These are phyloP conservation scores for Phytophthora pluvialis DNA, from an alignment of 352 stramenopile species.

Conservation along the genomic window DNA sequence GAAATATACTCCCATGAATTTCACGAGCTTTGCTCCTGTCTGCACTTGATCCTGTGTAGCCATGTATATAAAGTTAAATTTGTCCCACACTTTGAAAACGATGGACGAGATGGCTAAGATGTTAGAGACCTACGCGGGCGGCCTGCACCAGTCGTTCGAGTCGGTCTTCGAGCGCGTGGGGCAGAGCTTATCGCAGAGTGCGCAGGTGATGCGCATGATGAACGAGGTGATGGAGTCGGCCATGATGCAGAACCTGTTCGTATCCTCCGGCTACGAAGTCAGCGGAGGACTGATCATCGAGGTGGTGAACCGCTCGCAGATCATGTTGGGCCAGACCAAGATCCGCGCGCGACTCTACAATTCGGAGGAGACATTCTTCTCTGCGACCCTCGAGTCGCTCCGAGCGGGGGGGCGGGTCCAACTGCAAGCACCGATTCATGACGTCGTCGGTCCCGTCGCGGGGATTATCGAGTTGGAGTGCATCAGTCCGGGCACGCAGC, in stretches of 20 bases:
- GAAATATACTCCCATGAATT: slow-evolving; percentile 13
- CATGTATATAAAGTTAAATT: slow-evolving; percentile 13
- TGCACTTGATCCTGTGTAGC: slow-evolving; percentile 14
- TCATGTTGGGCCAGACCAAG: slow-evolving; percentile 45
- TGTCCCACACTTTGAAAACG: slow-evolving; percentile 3
- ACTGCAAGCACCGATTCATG: slow-evolving; percentile 38
- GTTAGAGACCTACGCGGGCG: slow-evolving; percentile 63
- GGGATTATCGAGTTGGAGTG: slow-evolving; percentile 49
- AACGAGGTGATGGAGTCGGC: slow-evolving; percentile 83
- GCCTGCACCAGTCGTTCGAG: slow-evolving; percentile 77
- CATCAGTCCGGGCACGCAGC: slow-evolving; percentile 65
- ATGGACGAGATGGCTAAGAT: slow-evolving; percentile 79
- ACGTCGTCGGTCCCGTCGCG: slow-evolving; percentile 14
- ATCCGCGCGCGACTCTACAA: slow-evolving; percentile 27
- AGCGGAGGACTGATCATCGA: slow-evolving; percentile 35
- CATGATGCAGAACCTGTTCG: slow-evolving; percentile 69
- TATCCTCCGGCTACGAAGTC: slow-evolving; percentile 36
- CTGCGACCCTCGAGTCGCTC: slow-evolving; percentile 33
- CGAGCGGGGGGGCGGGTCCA: slow-evolving; percentile 28
- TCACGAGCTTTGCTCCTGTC: slow-evolving; percentile 1
- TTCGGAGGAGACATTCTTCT: slow-evolving; percentile 22
- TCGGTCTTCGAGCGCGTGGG: slow-evolving; percentile 73
- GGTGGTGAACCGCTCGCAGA: slow-evolving; percentile 66
- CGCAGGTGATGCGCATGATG: slow-evolving; percentile 84
- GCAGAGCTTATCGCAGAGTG: slow-evolving; percentile 69